A percentile compares a stretch with the other conserved stretches of the same genome.
Conservation (phyloP, 768 basidiomycete species). For the Leccinellum rugosiceps region DNA sequence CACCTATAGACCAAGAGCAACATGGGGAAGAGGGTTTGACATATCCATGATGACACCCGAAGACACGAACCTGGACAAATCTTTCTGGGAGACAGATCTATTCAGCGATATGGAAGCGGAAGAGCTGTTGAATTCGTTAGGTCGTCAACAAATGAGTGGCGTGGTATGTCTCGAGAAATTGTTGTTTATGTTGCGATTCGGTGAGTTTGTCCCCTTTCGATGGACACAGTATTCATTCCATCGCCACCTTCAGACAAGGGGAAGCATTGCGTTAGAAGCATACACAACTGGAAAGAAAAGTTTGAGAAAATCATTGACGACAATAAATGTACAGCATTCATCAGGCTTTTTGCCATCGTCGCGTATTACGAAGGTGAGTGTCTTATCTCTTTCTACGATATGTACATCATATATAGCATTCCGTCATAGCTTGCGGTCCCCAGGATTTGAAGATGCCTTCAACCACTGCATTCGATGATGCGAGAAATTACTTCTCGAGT, state of each 20-base stretch:
- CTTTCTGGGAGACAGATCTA: conserved; percentile 10
- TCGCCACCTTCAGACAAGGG: conserved; percentile 12
- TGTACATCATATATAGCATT: not conserved
- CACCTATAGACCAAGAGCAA: not conserved
- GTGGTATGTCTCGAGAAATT: not conserved
- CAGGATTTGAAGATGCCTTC: not conserved
- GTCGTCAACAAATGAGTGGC: not conserved
- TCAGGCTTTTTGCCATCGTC: not conserved
- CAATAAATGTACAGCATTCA: not conserved
- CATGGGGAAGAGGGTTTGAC: not conserved
- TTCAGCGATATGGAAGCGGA: conserved; percentile 7
- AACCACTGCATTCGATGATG: not conserved
- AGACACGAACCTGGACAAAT: not conserved
- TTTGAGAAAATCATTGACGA: not conserved
- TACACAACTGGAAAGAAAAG: not conserved
- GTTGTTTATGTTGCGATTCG: not conserved
- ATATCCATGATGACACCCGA: not conserved
- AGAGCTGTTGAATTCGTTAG: not conserved
- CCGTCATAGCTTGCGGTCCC: not conserved
- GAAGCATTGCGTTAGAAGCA: not conserved
- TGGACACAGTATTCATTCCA: not conserved
- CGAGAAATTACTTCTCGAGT: not conserved
- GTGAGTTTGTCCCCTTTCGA: not conserved
- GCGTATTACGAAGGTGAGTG: not conserved
- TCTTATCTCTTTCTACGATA: too few species aligned